Conservation (phyloP, 768 basidiomycete species). For the Sutorius australiensis region DNA sequence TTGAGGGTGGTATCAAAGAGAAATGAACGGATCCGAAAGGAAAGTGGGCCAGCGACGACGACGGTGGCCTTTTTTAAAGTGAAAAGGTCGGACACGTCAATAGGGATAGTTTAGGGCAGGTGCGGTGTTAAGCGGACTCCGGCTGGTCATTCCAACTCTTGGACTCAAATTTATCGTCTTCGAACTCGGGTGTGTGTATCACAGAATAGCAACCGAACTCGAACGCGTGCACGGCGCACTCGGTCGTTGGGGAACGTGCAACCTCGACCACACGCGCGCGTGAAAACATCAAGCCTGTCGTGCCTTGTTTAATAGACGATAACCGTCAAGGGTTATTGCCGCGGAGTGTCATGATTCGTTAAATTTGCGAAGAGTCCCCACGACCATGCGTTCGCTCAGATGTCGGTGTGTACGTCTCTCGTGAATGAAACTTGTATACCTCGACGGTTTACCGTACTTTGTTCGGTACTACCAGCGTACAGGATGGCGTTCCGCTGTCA, state of each 20-base stretch:
- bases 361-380: neutral
- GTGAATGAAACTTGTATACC: too few relatives aligned
- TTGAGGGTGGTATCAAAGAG: conserved; percentile 13
- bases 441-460: neutral
- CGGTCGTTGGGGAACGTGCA: too few relatives aligned
- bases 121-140: conserved; percentile 27
- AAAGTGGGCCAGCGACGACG: neutral
- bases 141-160: neutral
- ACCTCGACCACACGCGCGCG: neutral
- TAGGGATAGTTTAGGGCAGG: conserved; percentile 31
- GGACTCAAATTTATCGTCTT: neutral
- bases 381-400: too few relatives aligned
- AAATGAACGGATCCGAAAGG: neutral
- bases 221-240: neutral
- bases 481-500: neutral
- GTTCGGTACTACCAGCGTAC: neutral
- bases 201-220: neutral
- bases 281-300: neutral
- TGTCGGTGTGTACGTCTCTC: too few relatives aligned
- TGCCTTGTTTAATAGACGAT: too few relatives aligned
- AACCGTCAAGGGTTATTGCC: too few relatives aligned
- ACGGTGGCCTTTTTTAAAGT: conserved; percentile 14
- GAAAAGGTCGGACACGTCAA: conserved; percentile 1
- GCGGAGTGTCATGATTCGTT: too few relatives aligned
- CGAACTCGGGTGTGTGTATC: too few relatives aligned